Conservation (phyloP, 1,139 yeast species). For the Hyphopichia fennica region DNA sequence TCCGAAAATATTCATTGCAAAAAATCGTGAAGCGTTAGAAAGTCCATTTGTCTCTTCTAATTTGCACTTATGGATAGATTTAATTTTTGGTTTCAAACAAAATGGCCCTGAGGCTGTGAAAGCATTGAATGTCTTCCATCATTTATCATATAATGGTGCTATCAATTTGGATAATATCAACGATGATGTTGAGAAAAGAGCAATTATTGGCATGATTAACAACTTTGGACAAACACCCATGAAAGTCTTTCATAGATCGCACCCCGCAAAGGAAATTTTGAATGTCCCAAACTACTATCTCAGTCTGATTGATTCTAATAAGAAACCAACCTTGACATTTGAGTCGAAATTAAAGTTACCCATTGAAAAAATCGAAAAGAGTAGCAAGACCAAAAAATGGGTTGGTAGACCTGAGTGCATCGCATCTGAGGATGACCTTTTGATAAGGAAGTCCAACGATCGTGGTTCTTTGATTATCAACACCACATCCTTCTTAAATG, state of each 20-base stretch:
- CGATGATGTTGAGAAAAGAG: constrained; percentile 71
- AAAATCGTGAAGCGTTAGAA: constrained; percentile 79
- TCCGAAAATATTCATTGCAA: constrained; percentile 67
- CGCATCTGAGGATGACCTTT: constrained; percentile 38
- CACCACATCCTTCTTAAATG: constrained; percentile 38
- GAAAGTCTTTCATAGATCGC: constrained; percentile 66
- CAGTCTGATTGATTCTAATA: constrained; percentile 18
- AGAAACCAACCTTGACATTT: constrained; percentile 29
- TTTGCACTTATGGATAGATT: constrained; percentile 79
- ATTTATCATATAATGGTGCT: constrained; percentile 79
- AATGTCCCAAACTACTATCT: constrained; percentile 37
- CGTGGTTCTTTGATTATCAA: constrained; percentile 44
- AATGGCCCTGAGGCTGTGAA: constrained; percentile 66
- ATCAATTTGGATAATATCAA: constrained; percentile 69
- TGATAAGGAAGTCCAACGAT: constrained; percentile 33
- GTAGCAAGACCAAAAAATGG: constrained; percentile 35
- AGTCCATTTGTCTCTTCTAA: constrained; percentile 75
- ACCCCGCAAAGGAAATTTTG: constrained; percentile 49
- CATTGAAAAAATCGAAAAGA: constrained; percentile 39
- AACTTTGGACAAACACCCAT: constrained; percentile 89
- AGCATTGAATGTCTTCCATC: constrained; percentile 74
- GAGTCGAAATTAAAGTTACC: constrained; percentile 38
- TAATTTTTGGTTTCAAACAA: constrained; percentile 78
- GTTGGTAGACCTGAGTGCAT: constrained; percentile 43
- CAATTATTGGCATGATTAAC: constrained; percentile 79